phyloP scores from a whole-genome alignment of 1,284 basidiomycete genomes.

The Polyporus tsugae region DNA sequence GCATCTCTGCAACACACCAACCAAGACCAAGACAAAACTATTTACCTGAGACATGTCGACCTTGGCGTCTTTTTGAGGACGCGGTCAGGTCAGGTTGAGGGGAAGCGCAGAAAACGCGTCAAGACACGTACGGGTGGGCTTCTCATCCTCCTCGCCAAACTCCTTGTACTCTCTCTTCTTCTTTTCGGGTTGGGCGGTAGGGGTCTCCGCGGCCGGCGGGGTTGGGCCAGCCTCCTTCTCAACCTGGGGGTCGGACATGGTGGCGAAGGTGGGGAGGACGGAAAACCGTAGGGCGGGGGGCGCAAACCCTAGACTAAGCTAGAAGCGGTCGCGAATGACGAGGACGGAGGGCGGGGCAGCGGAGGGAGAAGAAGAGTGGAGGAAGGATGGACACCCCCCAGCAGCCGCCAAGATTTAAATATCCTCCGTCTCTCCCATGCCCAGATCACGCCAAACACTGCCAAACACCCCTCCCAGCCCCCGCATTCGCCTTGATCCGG shows the following conservation, averaged over 20 bases:
- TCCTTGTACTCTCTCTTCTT: slow-evolving; percentile 94
- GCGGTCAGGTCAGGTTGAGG: slow-evolving; percentile 1
- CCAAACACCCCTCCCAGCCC: slow-evolving; percentile 27
- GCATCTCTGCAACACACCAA: slow-evolving; percentile 22
- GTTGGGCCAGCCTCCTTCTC: slow-evolving; percentile 46
- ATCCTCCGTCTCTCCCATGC: slow-evolving; percentile 27
- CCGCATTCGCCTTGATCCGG: slow-evolving; percentile 28
- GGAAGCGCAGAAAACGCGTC: slow-evolving; percentile 10
- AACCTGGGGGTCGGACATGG: slow-evolving; percentile 42
- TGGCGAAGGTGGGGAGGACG: slow-evolving; percentile 28
- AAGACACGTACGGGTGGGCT: slow-evolving; percentile 71
- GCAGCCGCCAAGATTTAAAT: slow-evolving; percentile 36
- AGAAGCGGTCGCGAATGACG: slow-evolving; percentile 34
- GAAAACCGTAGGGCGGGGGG: slow-evolving; percentile 33
- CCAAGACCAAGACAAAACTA: slow-evolving; percentile 17
- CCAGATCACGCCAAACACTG: slow-evolving; percentile 27
- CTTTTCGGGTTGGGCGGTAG: slow-evolving; percentile 52
- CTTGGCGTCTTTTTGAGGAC: slow-evolving; percentile 67
- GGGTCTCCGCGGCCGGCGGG: slow-evolving; percentile 37
- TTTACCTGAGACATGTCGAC: slow-evolving; percentile 86
- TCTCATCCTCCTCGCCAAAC: slow-evolving; percentile 73
- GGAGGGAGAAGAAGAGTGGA: slow-evolving; percentile 36
- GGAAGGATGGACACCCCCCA: slow-evolving; percentile 34
- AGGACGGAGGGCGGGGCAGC: slow-evolving; percentile 30
- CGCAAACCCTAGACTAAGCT: slow-evolving; percentile 38